Base-by-base conservation (phyloP, 306 rosid genomes). In the Cyamopsis tetragonoloba region DNA sequence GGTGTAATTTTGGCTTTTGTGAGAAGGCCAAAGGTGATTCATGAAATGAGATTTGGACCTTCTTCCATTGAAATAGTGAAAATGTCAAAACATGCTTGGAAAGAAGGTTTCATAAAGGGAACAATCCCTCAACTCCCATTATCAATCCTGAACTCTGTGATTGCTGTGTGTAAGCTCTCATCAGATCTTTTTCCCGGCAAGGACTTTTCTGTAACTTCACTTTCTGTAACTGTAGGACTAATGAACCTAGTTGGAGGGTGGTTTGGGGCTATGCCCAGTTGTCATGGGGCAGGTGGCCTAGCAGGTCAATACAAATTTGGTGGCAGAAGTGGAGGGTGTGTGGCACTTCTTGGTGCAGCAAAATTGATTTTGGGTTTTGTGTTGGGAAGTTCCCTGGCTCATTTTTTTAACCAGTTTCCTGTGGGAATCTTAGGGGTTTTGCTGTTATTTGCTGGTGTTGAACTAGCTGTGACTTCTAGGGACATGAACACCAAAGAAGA, bases 221-320 rank as follows among this genome's bases (percentile, higher is more conserved):
- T 91, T 1, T 83, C 97, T 1, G 82, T 87, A n/a, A 91, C 92
- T 0, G 97, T 91, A 4, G 97, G 97, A 63, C 31, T 84, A 32
- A 91, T 91, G 95, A 91, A 91, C 75, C 37, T 87, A 6, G 48
- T 82, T 3, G 97, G 97, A 4, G 80, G 86, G 18, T 91, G 97
- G 97, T 85, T 91, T 68, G 97, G 92, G 8, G 90, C 87, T 23
- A 79, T 91, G 85, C 97, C 97, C 5, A 6, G 82, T 39, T 91
- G 97, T 56, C 95, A 87, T 54, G 95, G 97, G 0, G 95, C 92
- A 0, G 97, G 97, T 3, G 97, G 97, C 13, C 23, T 91, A 1
- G 97, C 97, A 0, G 92, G 97, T 15, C 97, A 91, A 37, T 91
- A 87, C 49, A 87, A 84, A 27, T 91, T 91, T 26, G 97, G 95